Evolutionary conservation across 2,329 filamentous ascomycete species (phyloP), one percentile per base, ranked within the genome.

Genomic region (Mycosphaerella sp.): DNA sequence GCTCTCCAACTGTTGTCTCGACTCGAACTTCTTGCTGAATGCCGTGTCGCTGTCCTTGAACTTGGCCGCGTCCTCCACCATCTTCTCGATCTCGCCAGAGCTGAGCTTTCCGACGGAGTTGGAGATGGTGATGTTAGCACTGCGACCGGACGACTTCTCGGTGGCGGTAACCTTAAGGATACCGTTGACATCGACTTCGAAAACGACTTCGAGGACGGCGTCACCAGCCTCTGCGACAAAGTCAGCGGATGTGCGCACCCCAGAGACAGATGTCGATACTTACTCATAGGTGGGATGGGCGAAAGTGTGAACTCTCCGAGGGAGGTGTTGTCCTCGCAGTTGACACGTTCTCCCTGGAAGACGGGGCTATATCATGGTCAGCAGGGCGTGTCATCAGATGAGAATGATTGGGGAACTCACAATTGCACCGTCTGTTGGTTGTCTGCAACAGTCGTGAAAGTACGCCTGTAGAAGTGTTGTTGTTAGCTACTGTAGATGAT

Each of bases 181-280:
- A 85, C 93, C 93, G 80, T 98, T 98, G 81, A 96, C 93, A 65
- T 98, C 93, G 70, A 98, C 93, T 79, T 98, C 93, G 76, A 98
- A 97, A 73, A 97, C 89, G 64, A 91, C 87, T 78, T 98, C 93
- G 41, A 98, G 86, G 62, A 95, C 90, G 64, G 93, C 87, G 71
- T 98, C 93, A 72, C 93, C 91, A 68, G 93, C 91, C 17, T 37
- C 21, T 45, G 30, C 12, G 13, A n/a, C 30, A 16, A 13, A 27
- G 18, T 41, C 18, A 44, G 49, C 16, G 21, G 21, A 25, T 51
- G 21, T 17, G 21, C 8, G 12, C 10, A 16, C 8, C 12, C 7
- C 6, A 27, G 17, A 14, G 37, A 41, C 3, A 17, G 10, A 4
- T 5, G 13, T 28, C 41, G 2, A 12, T 17, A 39, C 21, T 3